These are phyloP conservation scores for Harrya chromipes DNA, from an alignment of 768 basidiomycete species.

Conservation along the genomic window DNA sequence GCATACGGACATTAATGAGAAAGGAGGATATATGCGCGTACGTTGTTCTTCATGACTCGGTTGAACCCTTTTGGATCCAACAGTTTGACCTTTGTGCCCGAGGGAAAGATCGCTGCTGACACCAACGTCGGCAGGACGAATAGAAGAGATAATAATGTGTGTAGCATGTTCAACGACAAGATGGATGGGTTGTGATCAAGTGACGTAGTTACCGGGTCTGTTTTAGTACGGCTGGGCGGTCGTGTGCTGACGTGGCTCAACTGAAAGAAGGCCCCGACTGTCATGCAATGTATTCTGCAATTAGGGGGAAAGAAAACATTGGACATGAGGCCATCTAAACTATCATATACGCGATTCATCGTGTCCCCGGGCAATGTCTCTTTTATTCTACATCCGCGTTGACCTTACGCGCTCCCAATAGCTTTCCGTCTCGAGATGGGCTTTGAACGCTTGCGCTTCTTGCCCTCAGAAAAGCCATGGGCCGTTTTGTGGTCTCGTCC, in stretches of 20 bases:
- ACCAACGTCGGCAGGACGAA: slow-evolving; percentile 35
- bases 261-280: no score
- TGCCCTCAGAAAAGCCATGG: slow-evolving; percentile 80
- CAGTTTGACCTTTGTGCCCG: slow-evolving; percentile 66
- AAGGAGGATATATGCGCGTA: slow-evolving; percentile 36
- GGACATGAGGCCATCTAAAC: slow-evolving; percentile 1
- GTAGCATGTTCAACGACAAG: slow-evolving; percentile 16
- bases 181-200: not conserved
- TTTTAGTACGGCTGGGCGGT: not conserved
- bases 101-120: slow-evolving; percentile 45
- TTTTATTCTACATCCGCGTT: not conserved
- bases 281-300: no score
- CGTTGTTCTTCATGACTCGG: slow-evolving; percentile 71
- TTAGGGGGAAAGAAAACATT: no score
- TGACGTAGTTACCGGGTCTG: no score
- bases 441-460: slow-evolving; percentile 83
- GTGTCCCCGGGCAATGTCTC: not conserved
- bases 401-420: slow-evolving; percentile 18
- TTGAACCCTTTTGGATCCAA: slow-evolving; percentile 68
- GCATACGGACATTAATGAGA: not conserved
- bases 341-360: not conserved
- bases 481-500: slow-evolving; percentile 89
- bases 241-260: not conserved
- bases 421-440: slow-evolving; percentile 60
- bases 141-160: slow-evolving; percentile 13